Evolutionary conservation across 176 grass and related monocot genomes (phyloP).

Genomic region (Rhynchospora tenuis): DNA sequence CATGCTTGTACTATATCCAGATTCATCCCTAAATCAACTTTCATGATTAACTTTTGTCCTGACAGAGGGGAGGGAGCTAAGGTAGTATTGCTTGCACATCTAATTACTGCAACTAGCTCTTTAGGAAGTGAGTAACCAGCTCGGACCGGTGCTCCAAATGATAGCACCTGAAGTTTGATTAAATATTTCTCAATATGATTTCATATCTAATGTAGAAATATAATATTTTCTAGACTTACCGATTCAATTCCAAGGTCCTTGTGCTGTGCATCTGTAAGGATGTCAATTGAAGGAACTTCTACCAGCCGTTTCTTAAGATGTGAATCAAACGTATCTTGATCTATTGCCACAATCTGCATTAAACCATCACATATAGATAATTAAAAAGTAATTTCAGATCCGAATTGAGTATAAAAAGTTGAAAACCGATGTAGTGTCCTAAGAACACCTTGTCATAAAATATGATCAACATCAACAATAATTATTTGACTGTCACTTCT

Average conservation of each 20-base stretch:
- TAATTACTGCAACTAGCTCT: conserved; percentile 33
- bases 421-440: not conserved
- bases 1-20: conserved; percentile 20
- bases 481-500: not conserved
- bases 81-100: conserved; percentile 1
- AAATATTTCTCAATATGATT: not conserved
- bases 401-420: not conserved
- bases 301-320: conserved; percentile 20
- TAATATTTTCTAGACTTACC: conserved; percentile 1
- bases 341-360: conserved; percentile 35
- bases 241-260: conserved; percentile 6
- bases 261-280: not conserved
- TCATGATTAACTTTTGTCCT: conserved; percentile 26
- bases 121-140: conserved; percentile 33
- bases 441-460: not conserved
- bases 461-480: not conserved
- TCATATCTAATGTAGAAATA: not conserved
- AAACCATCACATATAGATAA: not conserved
- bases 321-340: conserved; percentile 13
- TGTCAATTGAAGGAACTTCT: conserved; percentile 31
- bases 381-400: not conserved
- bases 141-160: conserved; percentile 1
- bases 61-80: not conserved
- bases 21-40: conserved; percentile 35
- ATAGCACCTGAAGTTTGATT: conserved; percentile 25